Percentiles rank a stretch among this genome's conserved stretches.
Conservation (phyloP, 2,329 filamentous ascomycete genomes). For the Domatiomyces catenatus region DNA sequence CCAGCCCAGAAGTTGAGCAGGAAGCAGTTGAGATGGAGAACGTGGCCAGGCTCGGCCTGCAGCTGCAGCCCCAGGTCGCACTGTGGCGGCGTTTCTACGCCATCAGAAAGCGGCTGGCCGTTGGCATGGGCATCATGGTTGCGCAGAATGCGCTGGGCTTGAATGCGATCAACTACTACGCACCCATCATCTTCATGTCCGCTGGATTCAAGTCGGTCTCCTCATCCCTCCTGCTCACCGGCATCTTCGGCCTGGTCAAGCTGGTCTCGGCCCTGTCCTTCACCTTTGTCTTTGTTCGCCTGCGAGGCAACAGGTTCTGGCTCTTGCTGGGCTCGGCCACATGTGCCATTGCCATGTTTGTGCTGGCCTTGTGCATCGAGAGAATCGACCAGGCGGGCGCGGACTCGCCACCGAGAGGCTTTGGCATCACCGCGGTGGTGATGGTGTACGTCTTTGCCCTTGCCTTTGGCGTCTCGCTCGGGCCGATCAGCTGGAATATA, state of each 20-base stretch:
- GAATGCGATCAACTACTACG: slow-evolving; percentile 10
- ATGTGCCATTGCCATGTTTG: slow-evolving; percentile 7
- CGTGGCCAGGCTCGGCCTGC: background rate
- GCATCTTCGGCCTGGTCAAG: slow-evolving; percentile 9
- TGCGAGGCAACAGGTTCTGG: slow-evolving; percentile 9
- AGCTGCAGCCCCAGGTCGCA: background rate
- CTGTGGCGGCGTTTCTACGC: slow-evolving; percentile 7
- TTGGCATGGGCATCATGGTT: slow-evolving; percentile 9
- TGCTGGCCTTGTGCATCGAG: slow-evolving; percentile 6
- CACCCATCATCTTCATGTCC: slow-evolving; percentile 8
- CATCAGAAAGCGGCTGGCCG: slow-evolving; percentile 3
- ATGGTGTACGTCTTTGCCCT: slow-evolving; percentile 9
- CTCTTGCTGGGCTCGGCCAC: slow-evolving; percentile 5
- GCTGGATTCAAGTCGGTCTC: slow-evolving; percentile 7
- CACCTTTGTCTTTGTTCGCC: slow-evolving; percentile 9
- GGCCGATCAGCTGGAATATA: slow-evolving; percentile 11
- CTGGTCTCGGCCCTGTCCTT: slow-evolving; percentile 4
- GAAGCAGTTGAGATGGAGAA: slow-evolving; percentile 3
- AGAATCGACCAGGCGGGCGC: background rate
- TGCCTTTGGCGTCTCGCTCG: slow-evolving; percentile 8
- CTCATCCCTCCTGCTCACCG: slow-evolving; percentile 6
- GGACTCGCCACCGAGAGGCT: background rate
- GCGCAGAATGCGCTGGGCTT: slow-evolving; percentile 8
- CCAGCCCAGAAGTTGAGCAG: slow-evolving; percentile 12
- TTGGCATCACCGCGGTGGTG: slow-evolving; percentile 3